A percentile compares a stretch with the other conserved stretches of the same genome.
Evolutionary conservation across 495 filamentous ascomycete genomes (phyloP).

Genomic region (Penicillium roqueforti): DNA sequence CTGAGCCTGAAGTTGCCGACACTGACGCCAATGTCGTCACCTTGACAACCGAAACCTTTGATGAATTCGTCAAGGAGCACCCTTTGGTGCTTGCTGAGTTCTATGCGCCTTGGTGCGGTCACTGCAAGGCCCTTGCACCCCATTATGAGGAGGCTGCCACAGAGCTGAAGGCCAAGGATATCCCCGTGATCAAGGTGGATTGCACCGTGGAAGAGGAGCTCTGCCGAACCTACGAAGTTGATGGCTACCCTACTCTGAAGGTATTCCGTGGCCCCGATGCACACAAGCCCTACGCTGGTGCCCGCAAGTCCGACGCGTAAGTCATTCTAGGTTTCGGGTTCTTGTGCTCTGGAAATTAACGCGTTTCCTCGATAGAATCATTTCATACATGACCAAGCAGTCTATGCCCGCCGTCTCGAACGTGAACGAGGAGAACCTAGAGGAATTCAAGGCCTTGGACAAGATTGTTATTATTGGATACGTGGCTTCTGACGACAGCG

Average conservation of each 20-base stretch:
- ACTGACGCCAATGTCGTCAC: constrained; percentile 65
- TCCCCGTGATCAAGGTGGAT: constrained; percentile 89
- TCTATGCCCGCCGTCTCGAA: constrained; percentile 86
- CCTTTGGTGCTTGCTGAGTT: constrained; percentile 93
- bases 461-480: constrained; percentile 94
- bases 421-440: constrained; percentile 72
- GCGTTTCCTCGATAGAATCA: constrained; percentile 55
- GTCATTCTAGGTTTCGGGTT: constrained; percentile 27
- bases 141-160: constrained; percentile 94
- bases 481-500: constrained; percentile 79
- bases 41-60: constrained; percentile 80
- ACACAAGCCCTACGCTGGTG: constrained; percentile 76
- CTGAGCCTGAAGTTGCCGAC: constrained; percentile 41
- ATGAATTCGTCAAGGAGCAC: constrained; percentile 78
- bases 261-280: constrained; percentile 94
- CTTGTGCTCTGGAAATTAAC: constrained; percentile 22
- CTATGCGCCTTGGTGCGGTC: constrained; percentile 98
- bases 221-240: constrained; percentile 83
- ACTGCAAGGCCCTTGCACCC: constrained; percentile 93
- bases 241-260: constrained; percentile 98
- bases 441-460: constrained; percentile 96
- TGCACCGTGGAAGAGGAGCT: constrained; percentile 93
- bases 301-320: constrained; percentile 86
- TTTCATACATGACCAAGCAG: constrained; percentile 99
- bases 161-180: constrained; percentile 90